Base-by-base conservation (phyloP, 2,329 filamentous ascomycete genomes). In the Zasmidium citrigriseum region DNA sequence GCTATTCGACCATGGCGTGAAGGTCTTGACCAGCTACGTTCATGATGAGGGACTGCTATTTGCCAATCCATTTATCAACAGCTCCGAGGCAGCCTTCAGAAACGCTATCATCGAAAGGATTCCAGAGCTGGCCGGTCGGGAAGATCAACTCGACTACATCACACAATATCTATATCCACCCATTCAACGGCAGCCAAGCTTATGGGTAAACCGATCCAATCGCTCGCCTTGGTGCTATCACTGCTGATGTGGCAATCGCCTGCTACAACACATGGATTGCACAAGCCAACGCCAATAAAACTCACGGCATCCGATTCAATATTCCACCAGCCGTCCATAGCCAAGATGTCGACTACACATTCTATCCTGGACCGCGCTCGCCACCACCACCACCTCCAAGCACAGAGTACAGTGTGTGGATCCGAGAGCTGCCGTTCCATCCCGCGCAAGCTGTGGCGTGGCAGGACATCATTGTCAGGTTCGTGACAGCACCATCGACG, bases 201-300 rank as follows among this genome's bases (percentile, higher is more conserved):
- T n/a, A n/a, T n/a, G n/a, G n/a, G n/a, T n/a, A n/a, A n/a, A n/a
- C n/a, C n/a, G n/a, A n/a, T n/a, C n/a, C n/a, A 38, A 77, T 77
- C 61, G 70, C 68, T 12, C 80, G 83, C 9, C 71, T 72, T 0
- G 68, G 71, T 9, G 71, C 78, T 2, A 67, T 80, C 12, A 68
- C 76, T 23, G 68, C 76, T 14, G 83, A 86, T 54, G 56, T 55
- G n/a, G 49, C 62, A 55, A 80, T 81, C 63, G 71, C 72, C 38
- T 86, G 83, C 76, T 83, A 83, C 63, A 78, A 81, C 14, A 74
- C 78, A 64, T 83, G 77, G 64, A 73, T 86, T 7, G 75, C 77
- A 55, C 72, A 71, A 1, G 82, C 79, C 7, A 79, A 73, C 68
- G 51, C 55, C 11, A 81, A 82, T 66, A 52, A 76, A 16, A 80